Base-by-base conservation (phyloP, 2,329 filamentous ascomycete genomes). In the Apiospora koreana region DNA sequence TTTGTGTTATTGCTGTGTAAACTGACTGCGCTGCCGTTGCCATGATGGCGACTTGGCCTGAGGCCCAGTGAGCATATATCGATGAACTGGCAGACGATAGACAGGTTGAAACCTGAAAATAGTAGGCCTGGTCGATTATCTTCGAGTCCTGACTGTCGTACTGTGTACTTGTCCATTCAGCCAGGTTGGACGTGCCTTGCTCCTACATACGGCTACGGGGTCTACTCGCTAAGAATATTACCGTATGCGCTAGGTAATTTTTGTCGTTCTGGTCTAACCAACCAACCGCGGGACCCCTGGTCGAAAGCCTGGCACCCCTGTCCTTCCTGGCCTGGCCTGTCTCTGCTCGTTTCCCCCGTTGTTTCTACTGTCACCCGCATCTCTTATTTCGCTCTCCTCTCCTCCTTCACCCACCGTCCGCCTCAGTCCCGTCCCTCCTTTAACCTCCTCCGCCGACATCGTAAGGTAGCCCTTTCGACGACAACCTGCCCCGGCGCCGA, bases 401-500 rank as follows among this genome's bases (percentile, higher is more conserved):
- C 74, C 73, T 77, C 72, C 76, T 74, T 74, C 72, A 73, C 75
- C 75, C 64, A 70, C 67, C 58, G 67, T 72, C 76, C 73, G 77
- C 77, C 76, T 76, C 73, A 75, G 71, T 72, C 77, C 77, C 74
- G 72, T 79, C 77, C 69, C 72, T 77, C 76, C 72, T 75, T 74
- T 76, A 74, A 46, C 72, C 72, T 75, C 71, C 67, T 71, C 64
- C 73, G 77, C 77, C 76, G 77, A 77, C 76, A 73, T 76, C 76
- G 76, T 77, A 74, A 79, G 77, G 77, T 75, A 73, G 69, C 73
- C 75, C 73, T 76, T 76, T 75, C 75, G 77, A 79, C 76, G 77
- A 79, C 77, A 78, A 77, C 71, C 65, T 71, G 48, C 73, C 70
- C 73, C 73, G 75, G 75, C 75, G 77, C 72, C 75, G 72, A 72